Percentiles rank a stretch among this genome's conserved stretches.
These are phyloP conservation scores for Kondoa subrosea DNA, from an alignment of 768 basidiomycete genomes.

Conservation along the genomic window DNA sequence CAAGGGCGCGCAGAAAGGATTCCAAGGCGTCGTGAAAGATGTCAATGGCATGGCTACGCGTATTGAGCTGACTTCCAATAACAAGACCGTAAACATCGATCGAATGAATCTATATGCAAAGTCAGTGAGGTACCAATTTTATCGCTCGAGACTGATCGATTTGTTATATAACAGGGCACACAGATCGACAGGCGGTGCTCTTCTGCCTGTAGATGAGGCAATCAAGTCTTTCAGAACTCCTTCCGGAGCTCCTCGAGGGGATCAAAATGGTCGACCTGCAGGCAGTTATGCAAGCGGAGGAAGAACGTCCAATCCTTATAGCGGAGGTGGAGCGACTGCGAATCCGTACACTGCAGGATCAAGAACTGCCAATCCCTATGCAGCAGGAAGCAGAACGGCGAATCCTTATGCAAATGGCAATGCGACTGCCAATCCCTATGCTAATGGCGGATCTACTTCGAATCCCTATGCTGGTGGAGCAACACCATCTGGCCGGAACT, in stretches of 20 bases:
- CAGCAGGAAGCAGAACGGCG: constrained; percentile 9
- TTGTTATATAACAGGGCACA: constrained; percentile 6
- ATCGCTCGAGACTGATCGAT: constrained; percentile 6
- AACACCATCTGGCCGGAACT: constrained; percentile 18
- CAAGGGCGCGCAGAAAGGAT: constrained; percentile 78
- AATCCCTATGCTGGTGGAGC: constrained; percentile 31
- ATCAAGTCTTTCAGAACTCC: too few relatives aligned
- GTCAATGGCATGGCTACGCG: constrained; percentile 71
- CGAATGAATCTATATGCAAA: constrained; percentile 10
- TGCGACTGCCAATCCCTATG: constrained; percentile 20
- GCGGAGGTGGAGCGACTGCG: background rate
- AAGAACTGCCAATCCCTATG: background rate
- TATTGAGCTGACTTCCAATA: constrained; percentile 76
- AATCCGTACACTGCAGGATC: constrained; percentile 8
- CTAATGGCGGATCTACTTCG: constrained; percentile 40
- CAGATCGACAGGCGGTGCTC: constrained; percentile 1
- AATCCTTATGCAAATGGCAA: constrained; percentile 26
- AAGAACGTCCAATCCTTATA: background rate
- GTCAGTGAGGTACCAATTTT: constrained; percentile 5
- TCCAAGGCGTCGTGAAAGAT: constrained; percentile 83
- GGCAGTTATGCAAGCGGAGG: background rate
- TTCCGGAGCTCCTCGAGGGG: too few relatives aligned
- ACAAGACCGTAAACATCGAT: constrained; percentile 63
- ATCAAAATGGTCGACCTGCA: too few relatives aligned
- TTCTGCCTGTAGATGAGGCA: background rate